Conservation (phyloP, 345 rosid genomes). For the Pistacia vera region DNA sequence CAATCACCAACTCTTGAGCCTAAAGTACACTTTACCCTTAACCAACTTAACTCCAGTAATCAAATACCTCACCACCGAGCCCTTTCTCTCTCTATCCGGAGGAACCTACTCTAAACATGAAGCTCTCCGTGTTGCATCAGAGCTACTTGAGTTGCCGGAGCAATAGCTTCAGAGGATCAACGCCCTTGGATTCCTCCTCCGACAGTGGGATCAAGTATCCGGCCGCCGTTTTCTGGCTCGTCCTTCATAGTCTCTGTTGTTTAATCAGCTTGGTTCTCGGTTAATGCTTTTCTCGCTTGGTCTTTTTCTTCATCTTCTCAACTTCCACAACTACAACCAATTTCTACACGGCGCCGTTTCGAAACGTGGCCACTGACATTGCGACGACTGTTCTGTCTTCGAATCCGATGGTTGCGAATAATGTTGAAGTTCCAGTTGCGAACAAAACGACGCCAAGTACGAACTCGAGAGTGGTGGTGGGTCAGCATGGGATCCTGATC, state of each 20-base stretch:
- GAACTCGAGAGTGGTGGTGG: conserved; percentile 79
- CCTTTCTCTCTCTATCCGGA: neutral
- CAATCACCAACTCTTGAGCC: conserved; percentile 13
- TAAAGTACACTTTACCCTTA: conserved; percentile 15
- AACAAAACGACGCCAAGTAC: conserved; percentile 41
- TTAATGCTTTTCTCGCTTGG: conserved; percentile 88
- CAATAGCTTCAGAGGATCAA: conserved; percentile 60
- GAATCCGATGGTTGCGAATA: conserved; percentile 19
- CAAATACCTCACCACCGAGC: too few species aligned
- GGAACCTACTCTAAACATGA: conserved; percentile 39
- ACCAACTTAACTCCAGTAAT: neutral
- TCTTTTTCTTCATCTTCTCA: conserved; percentile 88
- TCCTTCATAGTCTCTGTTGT: conserved; percentile 80
- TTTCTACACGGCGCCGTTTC: conserved; percentile 70
- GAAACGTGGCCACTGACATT: conserved; percentile 22
- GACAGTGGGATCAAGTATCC: conserved; percentile 65
- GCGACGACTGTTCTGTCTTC: conserved; percentile 18
- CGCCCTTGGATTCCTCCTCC: conserved; percentile 58
- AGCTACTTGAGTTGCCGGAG: conserved; percentile 78
- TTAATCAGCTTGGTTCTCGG: conserved; percentile 88
- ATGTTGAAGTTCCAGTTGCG: conserved; percentile 25
- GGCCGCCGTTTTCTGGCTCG: conserved; percentile 71
- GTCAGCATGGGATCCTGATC: conserved; percentile 99
- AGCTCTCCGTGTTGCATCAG: conserved; percentile 83
- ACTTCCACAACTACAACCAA: conserved; percentile 46